Evolutionary conservation across 306 rosid genomes (phyloP).

Genomic region (Malus asiatica): DNA sequence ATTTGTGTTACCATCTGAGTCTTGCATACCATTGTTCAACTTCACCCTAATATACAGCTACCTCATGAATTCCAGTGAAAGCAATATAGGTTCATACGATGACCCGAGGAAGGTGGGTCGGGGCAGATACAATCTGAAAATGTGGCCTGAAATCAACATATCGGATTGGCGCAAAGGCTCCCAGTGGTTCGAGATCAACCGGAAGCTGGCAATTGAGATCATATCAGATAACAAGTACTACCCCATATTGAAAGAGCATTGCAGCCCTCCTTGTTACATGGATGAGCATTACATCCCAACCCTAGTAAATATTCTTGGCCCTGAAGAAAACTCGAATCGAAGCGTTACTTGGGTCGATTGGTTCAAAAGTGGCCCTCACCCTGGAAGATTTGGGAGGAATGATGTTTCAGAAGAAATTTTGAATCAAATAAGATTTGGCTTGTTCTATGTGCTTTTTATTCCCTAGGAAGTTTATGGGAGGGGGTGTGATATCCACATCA

Average conservation of each 20-base stretch:
- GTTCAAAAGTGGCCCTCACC: constrained; percentile 48
- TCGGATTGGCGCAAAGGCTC: constrained; percentile 53
- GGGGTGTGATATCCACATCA: no score
- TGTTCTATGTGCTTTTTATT: constrained; percentile 33
- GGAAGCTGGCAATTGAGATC: constrained; percentile 29
- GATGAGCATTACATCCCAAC: constrained; percentile 57
- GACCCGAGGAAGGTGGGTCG: constrained; percentile 39
- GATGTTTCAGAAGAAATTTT: constrained; percentile 23
- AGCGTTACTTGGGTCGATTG: constrained; percentile 61
- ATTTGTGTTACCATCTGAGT: constrained; percentile 38
- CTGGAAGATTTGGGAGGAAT: constrained; percentile 31
- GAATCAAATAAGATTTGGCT: constrained; percentile 29
- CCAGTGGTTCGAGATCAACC: constrained; percentile 42
- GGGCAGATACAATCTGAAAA: constrained; percentile 41
- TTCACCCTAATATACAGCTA: constrained; percentile 30
- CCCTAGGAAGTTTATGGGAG: constrained; percentile 17
- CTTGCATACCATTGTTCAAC: constrained; percentile 46
- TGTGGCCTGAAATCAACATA: constrained; percentile 22
- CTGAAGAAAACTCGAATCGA: constrained; percentile 32
- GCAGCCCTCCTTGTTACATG: constrained; percentile 47
- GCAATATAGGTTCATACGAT: constrained; percentile 37
- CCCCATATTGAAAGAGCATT: constrained; percentile 26
- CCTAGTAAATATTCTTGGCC: constrained; percentile 19
- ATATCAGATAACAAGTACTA: constrained; percentile 35
- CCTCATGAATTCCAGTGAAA: constrained; percentile 15